phyloP scores from a whole-genome alignment of 2,329 filamentous ascomycete genomes.

The Madurella mycetomatis region DNA sequence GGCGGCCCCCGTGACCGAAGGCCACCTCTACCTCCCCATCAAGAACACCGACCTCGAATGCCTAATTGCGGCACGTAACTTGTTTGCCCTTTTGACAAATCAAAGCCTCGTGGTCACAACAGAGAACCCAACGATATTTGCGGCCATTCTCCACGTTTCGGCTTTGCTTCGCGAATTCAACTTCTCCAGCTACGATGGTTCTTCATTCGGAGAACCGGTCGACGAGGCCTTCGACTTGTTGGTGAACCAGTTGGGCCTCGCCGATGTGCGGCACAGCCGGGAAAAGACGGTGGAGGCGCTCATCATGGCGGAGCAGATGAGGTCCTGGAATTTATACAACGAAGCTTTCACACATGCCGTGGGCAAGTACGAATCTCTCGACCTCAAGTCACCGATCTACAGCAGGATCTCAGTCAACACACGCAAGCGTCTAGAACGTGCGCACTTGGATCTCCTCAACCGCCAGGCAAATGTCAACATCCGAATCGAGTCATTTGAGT shows the following conservation, averaged over 20 bases:
- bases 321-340: constrained; percentile 75
- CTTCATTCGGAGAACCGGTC: constrained; percentile 56
- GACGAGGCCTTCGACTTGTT: constrained; percentile 68
- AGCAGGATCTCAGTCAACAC: constrained; percentile 66
- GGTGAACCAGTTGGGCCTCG: constrained; percentile 70
- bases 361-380: constrained; percentile 75
- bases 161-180: constrained; percentile 52
- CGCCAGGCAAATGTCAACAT: constrained; percentile 66
- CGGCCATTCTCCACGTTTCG: constrained; percentile 52
- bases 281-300: constrained; percentile 89
- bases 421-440: constrained; percentile 73
- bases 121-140: constrained; percentile 47
- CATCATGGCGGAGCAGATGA: constrained; percentile 84
- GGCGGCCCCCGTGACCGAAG: constrained; percentile 36
- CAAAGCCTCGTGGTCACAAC: constrained; percentile 59
- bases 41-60: constrained; percentile 48
- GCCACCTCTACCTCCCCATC: constrained; percentile 52
- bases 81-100: constrained; percentile 62
- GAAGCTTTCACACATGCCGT: constrained; percentile 89
- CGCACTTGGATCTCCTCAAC: constrained; percentile 72
- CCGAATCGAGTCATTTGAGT: constrained; percentile 83
- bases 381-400: constrained; percentile 64
- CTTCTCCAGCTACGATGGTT: constrained; percentile 52
- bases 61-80: constrained; percentile 56
- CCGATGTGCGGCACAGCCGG: constrained; percentile 73